phyloP scores from a whole-genome alignment of 2,329 filamentous ascomycete species.

The Cladophialophora yegresii region DNA sequence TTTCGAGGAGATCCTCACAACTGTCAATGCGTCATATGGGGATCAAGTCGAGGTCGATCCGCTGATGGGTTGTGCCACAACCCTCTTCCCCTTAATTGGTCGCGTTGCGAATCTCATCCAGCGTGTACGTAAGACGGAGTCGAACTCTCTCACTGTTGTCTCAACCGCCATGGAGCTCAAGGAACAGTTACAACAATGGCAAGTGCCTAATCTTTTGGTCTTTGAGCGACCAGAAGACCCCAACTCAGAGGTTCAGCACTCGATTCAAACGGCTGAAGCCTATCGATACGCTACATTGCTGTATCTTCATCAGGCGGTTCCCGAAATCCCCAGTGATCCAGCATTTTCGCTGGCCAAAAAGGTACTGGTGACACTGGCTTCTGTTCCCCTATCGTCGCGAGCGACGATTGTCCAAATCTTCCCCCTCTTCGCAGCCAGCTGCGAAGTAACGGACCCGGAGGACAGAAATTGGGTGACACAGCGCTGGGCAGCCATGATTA shows the following conservation, averaged over 20 bases:
- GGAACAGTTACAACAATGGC: conserved; percentile 62
- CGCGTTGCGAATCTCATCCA: conserved; percentile 67
- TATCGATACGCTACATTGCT: conserved; percentile 68
- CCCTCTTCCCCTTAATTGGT: conserved; percentile 69
- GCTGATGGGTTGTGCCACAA: conserved; percentile 68
- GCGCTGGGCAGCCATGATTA: conserved; percentile 63
- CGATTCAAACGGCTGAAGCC: conserved; percentile 66
- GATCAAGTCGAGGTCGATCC: conserved; percentile 64
- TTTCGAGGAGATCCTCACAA: conserved; percentile 52
- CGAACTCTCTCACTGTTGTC: conserved; percentile 63
- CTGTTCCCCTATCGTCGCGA: conserved; percentile 63
- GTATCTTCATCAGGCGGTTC: conserved; percentile 68
- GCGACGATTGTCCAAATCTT: conserved; percentile 70
- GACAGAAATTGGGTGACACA: conserved; percentile 65
- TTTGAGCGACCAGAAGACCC: conserved; percentile 66
- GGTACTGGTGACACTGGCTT: conserved; percentile 63
- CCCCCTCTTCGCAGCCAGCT: conserved; percentile 67
- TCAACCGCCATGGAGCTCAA: conserved; percentile 65
- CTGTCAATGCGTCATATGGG: conserved; percentile 43
- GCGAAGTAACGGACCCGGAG: conserved; percentile 61
- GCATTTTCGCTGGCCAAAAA: conserved; percentile 62
- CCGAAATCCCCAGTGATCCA: conserved; percentile 63
- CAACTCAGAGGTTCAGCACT: conserved; percentile 62
- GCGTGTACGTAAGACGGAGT: conserved; percentile 56
- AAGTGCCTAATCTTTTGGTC: conserved; percentile 52